Conservation (phyloP, 148 eudicot species). For the Fagopyrum tataricum region DNA sequence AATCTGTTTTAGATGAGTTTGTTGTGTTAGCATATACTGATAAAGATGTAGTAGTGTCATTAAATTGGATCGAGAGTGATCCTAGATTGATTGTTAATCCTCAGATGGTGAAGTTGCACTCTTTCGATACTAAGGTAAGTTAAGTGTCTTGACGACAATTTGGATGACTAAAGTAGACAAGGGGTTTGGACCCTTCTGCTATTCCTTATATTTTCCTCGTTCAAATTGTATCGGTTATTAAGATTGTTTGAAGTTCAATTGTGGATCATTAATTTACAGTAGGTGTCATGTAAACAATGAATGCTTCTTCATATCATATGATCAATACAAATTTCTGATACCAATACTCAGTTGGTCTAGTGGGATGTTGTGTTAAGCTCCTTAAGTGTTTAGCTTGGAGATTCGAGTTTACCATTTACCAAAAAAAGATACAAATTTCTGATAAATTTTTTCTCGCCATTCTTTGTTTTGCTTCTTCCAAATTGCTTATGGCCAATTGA, state of each 20-base stretch:
- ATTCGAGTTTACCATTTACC: no score
- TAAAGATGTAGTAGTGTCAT: slow-evolving; percentile 67
- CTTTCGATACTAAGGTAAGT: slow-evolving; percentile 87
- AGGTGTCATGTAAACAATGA: background rate
- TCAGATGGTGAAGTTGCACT: slow-evolving; percentile 91
- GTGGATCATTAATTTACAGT: slow-evolving; percentile 60
- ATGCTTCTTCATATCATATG: background rate
- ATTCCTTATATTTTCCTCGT: background rate
- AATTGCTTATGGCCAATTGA: no score
- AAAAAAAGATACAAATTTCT: no score
- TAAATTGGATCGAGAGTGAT: slow-evolving; percentile 96
- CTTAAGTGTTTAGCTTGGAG: no score
- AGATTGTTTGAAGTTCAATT: background rate
- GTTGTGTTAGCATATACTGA: slow-evolving; percentile 94
- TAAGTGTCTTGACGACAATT: slow-evolving; percentile 68
- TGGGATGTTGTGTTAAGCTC: no score
- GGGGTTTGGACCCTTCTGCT: background rate
- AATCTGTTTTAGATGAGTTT: slow-evolving; percentile 47
- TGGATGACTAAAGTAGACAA: slow-evolving; percentile 43
- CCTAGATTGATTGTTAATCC: slow-evolving; percentile 85
- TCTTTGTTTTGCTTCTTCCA: no score
- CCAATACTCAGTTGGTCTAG: no score
- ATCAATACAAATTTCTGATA: background rate
- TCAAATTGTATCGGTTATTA: background rate
- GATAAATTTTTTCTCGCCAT: no score